phyloP scores from a whole-genome alignment of 768 basidiomycete species.

The Leccinum uliginosum region DNA sequence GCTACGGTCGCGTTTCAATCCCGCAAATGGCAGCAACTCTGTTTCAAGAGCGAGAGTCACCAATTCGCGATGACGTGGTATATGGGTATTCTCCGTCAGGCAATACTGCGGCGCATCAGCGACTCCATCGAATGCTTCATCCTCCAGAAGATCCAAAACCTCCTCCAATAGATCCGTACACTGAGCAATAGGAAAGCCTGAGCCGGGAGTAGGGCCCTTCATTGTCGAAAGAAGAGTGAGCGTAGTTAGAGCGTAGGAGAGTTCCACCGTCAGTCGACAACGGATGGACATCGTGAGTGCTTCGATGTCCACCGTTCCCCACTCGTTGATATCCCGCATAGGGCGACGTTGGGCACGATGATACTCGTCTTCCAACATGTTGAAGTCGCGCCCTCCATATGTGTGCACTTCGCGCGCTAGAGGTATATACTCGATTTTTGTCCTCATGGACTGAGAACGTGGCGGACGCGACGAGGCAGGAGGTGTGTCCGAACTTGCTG shows the following conservation, averaged over 20 bases:
- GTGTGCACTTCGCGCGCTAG: constrained; percentile 71
- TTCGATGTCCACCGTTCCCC: constrained; percentile 88
- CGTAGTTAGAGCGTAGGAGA: constrained; percentile 87
- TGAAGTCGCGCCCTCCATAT: constrained; percentile 78
- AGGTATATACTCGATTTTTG: constrained; percentile 88
- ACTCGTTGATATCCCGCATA: constrained; percentile 73
- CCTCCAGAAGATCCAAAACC: constrained; percentile 80
- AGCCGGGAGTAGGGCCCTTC: constrained; percentile 51
- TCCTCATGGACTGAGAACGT: constrained; percentile 53
- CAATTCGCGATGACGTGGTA: constrained; percentile 65
- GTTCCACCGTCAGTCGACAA: constrained; percentile 75
- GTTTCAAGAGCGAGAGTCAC: constrained; percentile 54
- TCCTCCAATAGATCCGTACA: constrained; percentile 84
- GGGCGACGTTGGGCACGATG: constrained; percentile 48
- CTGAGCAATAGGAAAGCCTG: constrained; percentile 70
- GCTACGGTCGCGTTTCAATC: constrained; percentile 44
- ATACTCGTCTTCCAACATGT: constrained; percentile 60
- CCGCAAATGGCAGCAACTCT: constrained; percentile 57
- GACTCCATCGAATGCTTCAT: constrained; percentile 64
- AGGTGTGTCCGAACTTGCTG: constrained; percentile 28
- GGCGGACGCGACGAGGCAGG: constrained; percentile 31
- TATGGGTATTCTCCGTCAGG: constrained; percentile 29
- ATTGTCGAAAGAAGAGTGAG: constrained; percentile 78
- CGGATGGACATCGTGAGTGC: constrained; percentile 91
- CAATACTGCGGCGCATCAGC: constrained; percentile 25